These are phyloP conservation scores for Populus hybrid DNA, from an alignment of 441 rosid species.

Conservation along the genomic window DNA sequence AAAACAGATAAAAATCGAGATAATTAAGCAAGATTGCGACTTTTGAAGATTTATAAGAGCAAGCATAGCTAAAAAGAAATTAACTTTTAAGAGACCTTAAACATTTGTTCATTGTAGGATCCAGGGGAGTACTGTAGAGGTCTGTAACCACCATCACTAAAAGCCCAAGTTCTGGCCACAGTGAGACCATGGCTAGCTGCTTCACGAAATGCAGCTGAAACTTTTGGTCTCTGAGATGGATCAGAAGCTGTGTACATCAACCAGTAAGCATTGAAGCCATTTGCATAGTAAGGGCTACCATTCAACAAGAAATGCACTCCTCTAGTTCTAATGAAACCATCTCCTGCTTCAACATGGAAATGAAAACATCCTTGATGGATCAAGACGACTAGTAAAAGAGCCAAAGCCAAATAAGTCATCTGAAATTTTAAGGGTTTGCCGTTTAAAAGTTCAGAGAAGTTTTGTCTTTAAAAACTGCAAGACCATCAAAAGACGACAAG, in stretches of 20 bases:
- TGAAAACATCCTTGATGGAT: constrained; percentile 21
- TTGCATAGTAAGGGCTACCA: constrained; percentile 75
- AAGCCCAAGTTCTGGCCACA: constrained; percentile 92
- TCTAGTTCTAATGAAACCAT: constrained; percentile 63
- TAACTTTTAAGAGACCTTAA: constrained; percentile 46
- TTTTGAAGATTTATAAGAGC: neutral
- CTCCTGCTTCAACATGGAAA: constrained; percentile 41
- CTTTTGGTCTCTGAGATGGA: constrained; percentile 67
- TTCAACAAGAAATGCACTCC: constrained; percentile 68
- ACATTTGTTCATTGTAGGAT: constrained; percentile 76
- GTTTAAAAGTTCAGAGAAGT: neutral
- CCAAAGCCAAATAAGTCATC: constrained; percentile 40
- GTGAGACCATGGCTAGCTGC: constrained; percentile 75
- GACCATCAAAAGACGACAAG: neutral
- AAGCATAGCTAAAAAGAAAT: neutral
- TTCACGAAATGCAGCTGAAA: constrained; percentile 62
- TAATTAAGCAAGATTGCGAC: constrained; percentile 6
- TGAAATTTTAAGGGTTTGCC: neutral
- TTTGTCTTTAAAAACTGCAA: constrained; percentile 22
- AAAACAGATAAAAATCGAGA: neutral
- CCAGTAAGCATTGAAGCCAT: constrained; percentile 99
- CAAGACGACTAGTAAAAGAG: constrained; percentile 31
- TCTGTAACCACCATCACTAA: constrained; percentile 88
- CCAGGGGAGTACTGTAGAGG: constrained; percentile 87
- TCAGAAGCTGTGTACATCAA: constrained; percentile 87